Percentiles rank a stretch among this genome's conserved stretches.
These are phyloP conservation scores for Aphanomyces stellatus DNA, from an alignment of 352 stramenopile species.

Conservation along the genomic window DNA sequence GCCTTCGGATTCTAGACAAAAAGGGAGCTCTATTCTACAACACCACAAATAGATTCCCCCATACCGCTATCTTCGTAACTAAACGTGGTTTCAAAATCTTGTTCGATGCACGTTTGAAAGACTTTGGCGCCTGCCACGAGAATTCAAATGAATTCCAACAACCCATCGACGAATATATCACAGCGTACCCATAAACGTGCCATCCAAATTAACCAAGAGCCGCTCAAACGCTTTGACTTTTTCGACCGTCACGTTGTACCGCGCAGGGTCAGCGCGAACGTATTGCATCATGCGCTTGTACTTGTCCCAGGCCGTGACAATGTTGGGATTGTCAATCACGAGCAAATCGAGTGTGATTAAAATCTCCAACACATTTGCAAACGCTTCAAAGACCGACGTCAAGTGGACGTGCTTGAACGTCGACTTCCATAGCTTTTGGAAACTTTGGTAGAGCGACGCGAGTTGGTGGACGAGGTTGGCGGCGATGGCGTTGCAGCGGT, in stretches of 20 bases:
- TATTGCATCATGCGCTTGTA: constrained; percentile 91
- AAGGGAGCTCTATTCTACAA: not conserved
- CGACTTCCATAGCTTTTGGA: constrained; percentile 82
- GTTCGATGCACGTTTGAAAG: constrained; percentile 83
- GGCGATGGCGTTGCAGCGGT: constrained; percentile 80
- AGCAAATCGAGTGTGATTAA: constrained; percentile 88
- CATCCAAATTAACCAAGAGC: constrained; percentile 78
- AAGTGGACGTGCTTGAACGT: constrained; percentile 84
- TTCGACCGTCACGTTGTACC: constrained; percentile 77
- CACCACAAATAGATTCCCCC: not conserved
- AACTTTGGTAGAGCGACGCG: constrained; percentile 77
- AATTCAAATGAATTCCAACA: not conserved
- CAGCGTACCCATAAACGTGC: constrained; percentile 78
- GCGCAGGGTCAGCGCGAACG: constrained; percentile 64
- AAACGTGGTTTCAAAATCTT: constrained; percentile 82
- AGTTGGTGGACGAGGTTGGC: constrained; percentile 89
- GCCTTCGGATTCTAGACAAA: constrained; percentile 34
- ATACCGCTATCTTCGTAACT: constrained; percentile 30
- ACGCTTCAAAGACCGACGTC: constrained; percentile 64
- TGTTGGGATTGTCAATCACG: constrained; percentile 80
- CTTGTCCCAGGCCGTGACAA: constrained; percentile 80
- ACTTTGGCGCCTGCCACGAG: constrained; percentile 30
- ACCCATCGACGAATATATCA: not conserved
- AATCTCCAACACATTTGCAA: constrained; percentile 61
- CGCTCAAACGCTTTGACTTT: constrained; percentile 81